These are phyloP conservation scores for Diospyros lotus DNA, from an alignment of 148 eudicot species.

Conservation along the genomic window DNA sequence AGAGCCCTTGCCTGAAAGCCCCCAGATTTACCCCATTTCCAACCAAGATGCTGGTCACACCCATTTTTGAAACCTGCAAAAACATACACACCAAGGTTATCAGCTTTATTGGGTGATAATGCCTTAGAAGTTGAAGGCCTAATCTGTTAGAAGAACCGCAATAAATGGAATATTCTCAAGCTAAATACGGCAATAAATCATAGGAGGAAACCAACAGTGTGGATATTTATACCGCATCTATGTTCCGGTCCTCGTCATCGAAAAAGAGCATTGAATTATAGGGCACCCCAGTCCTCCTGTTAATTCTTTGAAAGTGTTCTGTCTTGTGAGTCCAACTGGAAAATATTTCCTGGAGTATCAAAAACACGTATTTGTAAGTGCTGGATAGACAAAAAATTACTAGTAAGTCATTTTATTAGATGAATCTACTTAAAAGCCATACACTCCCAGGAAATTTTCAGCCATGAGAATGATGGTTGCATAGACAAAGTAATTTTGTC, in stretches of 20 bases:
- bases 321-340: conserved; percentile 97
- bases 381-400: background rate
- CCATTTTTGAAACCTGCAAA: conserved; percentile 70
- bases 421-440: background rate
- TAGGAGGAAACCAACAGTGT: background rate
- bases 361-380: conserved; percentile 1
- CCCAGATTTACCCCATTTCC: conserved; percentile 59
- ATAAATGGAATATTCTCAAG: background rate
- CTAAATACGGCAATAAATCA: background rate
- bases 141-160: background rate
- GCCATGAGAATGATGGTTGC: background rate
- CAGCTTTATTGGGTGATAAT: background rate
- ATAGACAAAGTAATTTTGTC: background rate
- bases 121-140: background rate
- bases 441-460: background rate
- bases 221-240: conserved; percentile 46
- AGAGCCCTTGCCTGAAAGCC: conserved; percentile 63
- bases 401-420: background rate
- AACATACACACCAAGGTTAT: conserved; percentile 63
- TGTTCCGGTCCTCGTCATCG: conserved; percentile 90
- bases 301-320: conserved; percentile 86
- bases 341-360: conserved; percentile 69
- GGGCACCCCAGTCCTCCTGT: conserved; percentile 68
- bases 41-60: conserved; percentile 76
- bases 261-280: conserved; percentile 88